phyloP scores from a whole-genome alignment of 208 protist species.

The Trypanosoma congolense region DNA sequence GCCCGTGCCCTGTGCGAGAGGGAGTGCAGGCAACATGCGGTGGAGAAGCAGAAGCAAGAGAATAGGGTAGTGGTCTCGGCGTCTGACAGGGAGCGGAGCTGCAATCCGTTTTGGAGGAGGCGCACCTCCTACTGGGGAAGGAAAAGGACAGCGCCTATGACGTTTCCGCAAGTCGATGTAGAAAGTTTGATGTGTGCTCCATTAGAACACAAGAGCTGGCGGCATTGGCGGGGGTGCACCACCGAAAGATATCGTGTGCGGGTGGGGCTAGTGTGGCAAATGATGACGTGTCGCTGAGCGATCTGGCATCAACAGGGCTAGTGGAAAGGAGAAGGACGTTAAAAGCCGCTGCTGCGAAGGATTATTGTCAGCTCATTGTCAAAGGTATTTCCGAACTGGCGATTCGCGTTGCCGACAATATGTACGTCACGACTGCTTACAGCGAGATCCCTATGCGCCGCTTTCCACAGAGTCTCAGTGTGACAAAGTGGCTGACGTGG shows the following conservation, averaged over 20 bases:
- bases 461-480: slow-evolving; percentile 49
- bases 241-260: slow-evolving; percentile 1
- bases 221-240: slow-evolving; percentile 10
- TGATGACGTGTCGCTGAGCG: background rate
- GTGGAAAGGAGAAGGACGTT: background rate
- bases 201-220: slow-evolving; percentile 19
- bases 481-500: slow-evolving; percentile 65
- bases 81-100: slow-evolving; percentile 22
- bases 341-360: slow-evolving; percentile 13
- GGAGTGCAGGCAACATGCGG: slow-evolving; percentile 43
- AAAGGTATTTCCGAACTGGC: slow-evolving; percentile 55
- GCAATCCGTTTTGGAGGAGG: slow-evolving; percentile 31
- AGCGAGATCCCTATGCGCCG: slow-evolving; percentile 42
- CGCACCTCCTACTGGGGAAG: slow-evolving; percentile 27
- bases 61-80: slow-evolving; percentile 22
- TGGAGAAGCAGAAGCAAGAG: slow-evolving; percentile 38
- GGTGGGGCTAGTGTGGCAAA: background rate
- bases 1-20: slow-evolving; percentile 50
- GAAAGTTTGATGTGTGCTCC: slow-evolving; percentile 7
- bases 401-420: slow-evolving; percentile 68
- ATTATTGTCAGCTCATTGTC: slow-evolving; percentile 42
- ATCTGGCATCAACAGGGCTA: background rate
- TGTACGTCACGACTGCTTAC: slow-evolving; percentile 31
- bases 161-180: slow-evolving; percentile 1
- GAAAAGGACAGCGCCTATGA: slow-evolving; percentile 21